Evolutionary conservation across 257 asterid species (phyloP).

Genomic region (Solanum infundibuliforme): DNA sequence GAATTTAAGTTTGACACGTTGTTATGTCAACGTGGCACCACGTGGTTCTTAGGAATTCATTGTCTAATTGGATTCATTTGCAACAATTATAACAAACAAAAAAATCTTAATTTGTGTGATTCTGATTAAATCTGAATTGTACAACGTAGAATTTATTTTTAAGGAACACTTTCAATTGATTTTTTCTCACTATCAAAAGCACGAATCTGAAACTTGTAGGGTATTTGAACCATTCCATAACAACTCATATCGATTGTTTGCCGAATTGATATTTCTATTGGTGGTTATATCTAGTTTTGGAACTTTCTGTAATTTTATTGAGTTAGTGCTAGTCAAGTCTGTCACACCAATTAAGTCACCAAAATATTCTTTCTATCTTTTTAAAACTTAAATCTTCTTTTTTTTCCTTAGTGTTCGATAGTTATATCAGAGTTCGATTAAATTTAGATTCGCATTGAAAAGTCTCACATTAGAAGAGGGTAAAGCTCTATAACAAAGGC

Average conservation of each 20-base stretch:
- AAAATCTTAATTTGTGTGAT: background rate
- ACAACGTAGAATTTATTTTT: background rate
- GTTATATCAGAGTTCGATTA: no score
- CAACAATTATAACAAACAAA: background rate
- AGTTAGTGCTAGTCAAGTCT: background rate
- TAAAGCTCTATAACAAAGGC: no score
- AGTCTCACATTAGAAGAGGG: no score
- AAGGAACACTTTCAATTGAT: background rate
- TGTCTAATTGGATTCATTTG: background rate
- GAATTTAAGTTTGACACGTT: conserved; percentile 1
- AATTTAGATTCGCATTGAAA: no score
- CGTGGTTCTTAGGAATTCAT: background rate
- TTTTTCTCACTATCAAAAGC: background rate
- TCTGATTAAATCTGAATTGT: background rate
- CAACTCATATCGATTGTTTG: fast-evolving
- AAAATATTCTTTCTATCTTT: background rate
- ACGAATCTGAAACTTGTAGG: background rate
- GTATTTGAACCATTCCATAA: background rate
- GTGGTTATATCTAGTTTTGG: background rate
- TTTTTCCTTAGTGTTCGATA: background rate
- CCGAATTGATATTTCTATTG: background rate
- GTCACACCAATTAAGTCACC: background rate
- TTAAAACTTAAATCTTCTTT: background rate
- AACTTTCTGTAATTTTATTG: background rate
- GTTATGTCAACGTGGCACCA: background rate